Base-by-base conservation (phyloP, 495 filamentous ascomycete species). In the Ramalina intermedia region DNA sequence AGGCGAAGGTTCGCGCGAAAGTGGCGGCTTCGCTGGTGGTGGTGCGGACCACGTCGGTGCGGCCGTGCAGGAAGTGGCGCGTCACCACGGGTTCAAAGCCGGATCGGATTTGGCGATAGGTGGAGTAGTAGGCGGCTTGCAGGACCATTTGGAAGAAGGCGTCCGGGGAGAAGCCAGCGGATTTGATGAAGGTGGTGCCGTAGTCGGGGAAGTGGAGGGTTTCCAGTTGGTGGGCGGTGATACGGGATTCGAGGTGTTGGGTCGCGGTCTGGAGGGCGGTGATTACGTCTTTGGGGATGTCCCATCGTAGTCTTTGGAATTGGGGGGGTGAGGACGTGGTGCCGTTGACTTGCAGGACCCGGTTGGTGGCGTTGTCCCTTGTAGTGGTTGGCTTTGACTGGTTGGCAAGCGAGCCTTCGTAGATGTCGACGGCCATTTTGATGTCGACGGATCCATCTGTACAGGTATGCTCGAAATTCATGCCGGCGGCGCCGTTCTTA, bases 401-500 rank as follows among this genome's bases (percentile, higher is more conserved):
- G 12, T 33, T 33, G 12, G 7, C 12, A 7, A 49, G 17, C 0
- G 47, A 49, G 16, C 47, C 47, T 12, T 49, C 36, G 36, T 49
- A 49, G 35, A 49, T 49, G 11, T 49, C 47, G 33, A 35, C 14
- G 2, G 47, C 47, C 47, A 49, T 49, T 3, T 17, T 16, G 39
- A 49, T 49, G 37, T 49, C 47, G 4, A 43, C 47, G 14, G 47
- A 49, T 3, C 47, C 47, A 24, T 49, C 47, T 8, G 47, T 43
- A 33, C 47, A 49, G 37, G 47, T 49, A 37, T 49, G 47, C 20
- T 49, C 47, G 20, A 49, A 49, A 23, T 49, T 49, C 47, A 49
- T 49, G 23, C 47, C 47, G 12, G 47, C 47, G 5, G 36, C 47
- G 7, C 47, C 47, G 16, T 49, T 49, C 6, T 20, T 37, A 18